Conservation (phyloP, 805 yeast species). For the Myxozyma geophila region DNA sequence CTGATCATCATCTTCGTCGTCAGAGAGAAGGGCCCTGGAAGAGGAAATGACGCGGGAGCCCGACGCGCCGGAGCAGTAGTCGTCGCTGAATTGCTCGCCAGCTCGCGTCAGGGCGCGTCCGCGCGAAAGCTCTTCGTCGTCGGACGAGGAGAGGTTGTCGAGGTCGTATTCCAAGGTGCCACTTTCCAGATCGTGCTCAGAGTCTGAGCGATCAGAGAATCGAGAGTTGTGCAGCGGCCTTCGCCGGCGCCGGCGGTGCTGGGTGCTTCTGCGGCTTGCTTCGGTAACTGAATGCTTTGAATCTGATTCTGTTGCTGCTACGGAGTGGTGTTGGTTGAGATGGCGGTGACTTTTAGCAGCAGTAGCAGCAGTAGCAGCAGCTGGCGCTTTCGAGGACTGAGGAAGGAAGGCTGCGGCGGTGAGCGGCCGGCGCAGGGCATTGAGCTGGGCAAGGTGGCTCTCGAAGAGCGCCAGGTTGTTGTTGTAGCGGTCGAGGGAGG, state of each 20-base stretch:
- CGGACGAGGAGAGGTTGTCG: not conserved
- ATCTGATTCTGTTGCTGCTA: not conserved
- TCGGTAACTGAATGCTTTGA: not conserved
- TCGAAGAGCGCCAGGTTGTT: constrained; percentile 25
- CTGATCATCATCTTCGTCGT: constrained; percentile 13
- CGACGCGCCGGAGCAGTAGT: constrained; percentile 1
- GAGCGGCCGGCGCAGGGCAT: not conserved
- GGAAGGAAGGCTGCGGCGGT: not conserved
- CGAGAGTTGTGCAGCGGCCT: constrained; percentile 17
- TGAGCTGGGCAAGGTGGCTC: not conserved
- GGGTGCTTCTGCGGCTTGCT: not conserved
- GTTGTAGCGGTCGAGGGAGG: constrained; percentile 15
- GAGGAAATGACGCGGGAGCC: constrained; percentile 18
- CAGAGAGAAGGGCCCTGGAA: constrained; percentile 17
- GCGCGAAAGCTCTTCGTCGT: constrained; percentile 13
- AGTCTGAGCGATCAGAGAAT: constrained; percentile 28
- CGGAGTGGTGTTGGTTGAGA: not conserved
- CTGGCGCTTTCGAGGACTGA: not conserved
- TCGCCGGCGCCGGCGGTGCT: constrained; percentile 17
- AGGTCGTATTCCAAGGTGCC: not conserved
- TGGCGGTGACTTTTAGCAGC: not conserved
- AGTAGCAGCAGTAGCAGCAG: not conserved
- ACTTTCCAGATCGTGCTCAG: not conserved
- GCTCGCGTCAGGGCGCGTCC: constrained; percentile 20
- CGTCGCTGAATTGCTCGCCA: constrained; percentile 16